Percentiles rank a stretch among this genome's conserved stretches.
Evolutionary conservation across 176 grass and related monocot species (phyloP).

Genomic region (Oryza glumipatula): DNA sequence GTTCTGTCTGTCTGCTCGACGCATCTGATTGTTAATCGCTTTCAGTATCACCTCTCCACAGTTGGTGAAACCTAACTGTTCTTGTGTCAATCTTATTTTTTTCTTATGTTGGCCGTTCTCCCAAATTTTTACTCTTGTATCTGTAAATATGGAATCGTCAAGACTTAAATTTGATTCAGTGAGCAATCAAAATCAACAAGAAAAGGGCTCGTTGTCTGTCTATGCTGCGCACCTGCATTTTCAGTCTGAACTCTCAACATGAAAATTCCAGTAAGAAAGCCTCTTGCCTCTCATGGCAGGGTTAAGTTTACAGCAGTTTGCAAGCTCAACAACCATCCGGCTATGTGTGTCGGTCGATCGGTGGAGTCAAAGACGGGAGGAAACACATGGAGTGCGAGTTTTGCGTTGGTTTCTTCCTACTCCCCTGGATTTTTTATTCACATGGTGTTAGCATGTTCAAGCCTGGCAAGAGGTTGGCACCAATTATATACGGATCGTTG

Average conservation of each 20-base stretch:
- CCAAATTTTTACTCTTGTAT: not conserved
- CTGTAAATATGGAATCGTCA: not conserved
- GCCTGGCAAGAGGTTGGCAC: slow-evolving; percentile 49
- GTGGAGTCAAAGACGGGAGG: slow-evolving; percentile 15
- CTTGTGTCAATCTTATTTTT: no score
- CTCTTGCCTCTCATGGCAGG: not conserved
- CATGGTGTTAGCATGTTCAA: slow-evolving; percentile 30
- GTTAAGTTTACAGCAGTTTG: not conserved
- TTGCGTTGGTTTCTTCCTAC: slow-evolving; percentile 2
- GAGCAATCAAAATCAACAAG: not conserved
- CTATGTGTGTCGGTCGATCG: slow-evolving; percentile 44
- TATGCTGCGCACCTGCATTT: not conserved
- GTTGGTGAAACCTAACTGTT: not conserved
- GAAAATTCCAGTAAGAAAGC: not conserved
- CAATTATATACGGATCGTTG: slow-evolving; percentile 30
- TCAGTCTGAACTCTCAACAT: slow-evolving; percentile 9
- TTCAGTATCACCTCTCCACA: not conserved
- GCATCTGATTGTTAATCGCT: not conserved
- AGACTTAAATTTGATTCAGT: not conserved
- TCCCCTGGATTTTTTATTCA: slow-evolving; percentile 17
- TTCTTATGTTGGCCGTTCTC: not conserved
- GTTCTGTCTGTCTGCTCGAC: not conserved
- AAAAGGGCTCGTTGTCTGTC: not conserved
- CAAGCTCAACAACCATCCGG: slow-evolving; percentile 48
- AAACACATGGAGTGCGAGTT: slow-evolving; percentile 33